Base-by-base conservation (phyloP, 345 rosid genomes). In the Trapa incisa region DNA sequence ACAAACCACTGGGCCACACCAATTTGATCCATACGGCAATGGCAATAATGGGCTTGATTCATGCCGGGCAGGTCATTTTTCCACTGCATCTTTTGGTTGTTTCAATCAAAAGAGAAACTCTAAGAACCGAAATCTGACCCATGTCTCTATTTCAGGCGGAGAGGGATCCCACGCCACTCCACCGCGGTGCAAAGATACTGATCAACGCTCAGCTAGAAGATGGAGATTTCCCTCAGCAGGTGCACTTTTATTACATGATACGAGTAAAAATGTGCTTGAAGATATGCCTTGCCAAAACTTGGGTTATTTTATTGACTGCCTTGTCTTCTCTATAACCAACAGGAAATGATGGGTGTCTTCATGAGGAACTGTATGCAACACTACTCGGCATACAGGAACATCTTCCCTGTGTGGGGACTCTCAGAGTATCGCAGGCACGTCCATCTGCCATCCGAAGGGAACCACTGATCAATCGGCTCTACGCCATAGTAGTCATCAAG, bases 351-450 rank as follows among this genome's bases (percentile, higher is more conserved):
- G 42, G 88, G 96, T 35, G 92, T 86, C 22, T 86, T 86, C 77
- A 83, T 77, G 85, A 83, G 80, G 80, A 89, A 87, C 78, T 83
- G 96, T 73, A 83, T 89, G 88, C 74, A 86, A 66, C 96, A 89
- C 70, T 89, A 84, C 47, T 85, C 89, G 61, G 83, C 86, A 65
- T 86, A 88, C 70, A 76, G 91, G 70, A 88, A 84, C 68, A 88
- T 84, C 54, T 88, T 79, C 69, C 95, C 95, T 0, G 35, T 79
- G 22, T 88, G 95, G 91, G 91, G 85, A 37, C 84, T 88, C 16
- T 84, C 91, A 33, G 95, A 88, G 75, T 85, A 86, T 58, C 72
- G 83, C 56, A 78, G 71, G 58, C 74, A 65, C 54, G 82, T 82
- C 74, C 72, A 77, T 33, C 71, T 81, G 72, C 76, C 82, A 58